Percentiles rank a stretch among this genome's conserved stretches.
These are phyloP conservation scores for Dipodascopsis tothii DNA, from an alignment of 805 yeast genomes.

Conservation along the genomic window DNA sequence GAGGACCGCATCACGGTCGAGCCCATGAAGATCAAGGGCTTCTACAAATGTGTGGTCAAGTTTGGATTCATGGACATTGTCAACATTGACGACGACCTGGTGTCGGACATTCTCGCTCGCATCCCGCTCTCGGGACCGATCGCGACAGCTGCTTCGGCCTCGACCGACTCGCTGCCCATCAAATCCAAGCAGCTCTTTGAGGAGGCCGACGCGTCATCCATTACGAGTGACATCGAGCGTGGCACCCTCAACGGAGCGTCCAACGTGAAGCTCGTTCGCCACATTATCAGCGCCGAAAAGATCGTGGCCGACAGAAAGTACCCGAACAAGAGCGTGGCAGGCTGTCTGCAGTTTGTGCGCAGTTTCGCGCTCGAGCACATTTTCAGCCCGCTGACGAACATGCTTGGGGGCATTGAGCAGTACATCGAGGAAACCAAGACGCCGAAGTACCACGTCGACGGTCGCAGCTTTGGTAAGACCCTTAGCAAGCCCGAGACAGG, in stretches of 20 bases:
- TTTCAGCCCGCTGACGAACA: conserved; percentile 7
- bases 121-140: neutral
- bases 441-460: no score
- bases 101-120: conserved; percentile 2
- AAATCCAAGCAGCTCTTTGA: neutral
- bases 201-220: neutral
- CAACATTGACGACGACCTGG: conserved; percentile 15
- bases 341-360: neutral
- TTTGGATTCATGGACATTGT: conserved; percentile 45
- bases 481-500: no score
- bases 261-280: no score
- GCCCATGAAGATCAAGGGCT: conserved; percentile 39
- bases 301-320: neutral
- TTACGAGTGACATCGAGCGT: neutral
- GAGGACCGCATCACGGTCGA: conserved; percentile 39
- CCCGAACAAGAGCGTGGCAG: neutral
- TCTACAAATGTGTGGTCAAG: conserved; percentile 42
- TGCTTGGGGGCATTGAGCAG: no score
- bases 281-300: neutral
- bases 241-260: no score
- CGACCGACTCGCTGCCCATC: neutral
- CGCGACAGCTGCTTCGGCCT: neutral
- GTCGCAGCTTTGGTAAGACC: no score
- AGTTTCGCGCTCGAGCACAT: conserved; percentile 5
- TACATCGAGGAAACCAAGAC: no score